Evolutionary conservation across 2,329 filamentous ascomycete genomes (phyloP).

Genomic region (Monosporascus sp.): DNA sequence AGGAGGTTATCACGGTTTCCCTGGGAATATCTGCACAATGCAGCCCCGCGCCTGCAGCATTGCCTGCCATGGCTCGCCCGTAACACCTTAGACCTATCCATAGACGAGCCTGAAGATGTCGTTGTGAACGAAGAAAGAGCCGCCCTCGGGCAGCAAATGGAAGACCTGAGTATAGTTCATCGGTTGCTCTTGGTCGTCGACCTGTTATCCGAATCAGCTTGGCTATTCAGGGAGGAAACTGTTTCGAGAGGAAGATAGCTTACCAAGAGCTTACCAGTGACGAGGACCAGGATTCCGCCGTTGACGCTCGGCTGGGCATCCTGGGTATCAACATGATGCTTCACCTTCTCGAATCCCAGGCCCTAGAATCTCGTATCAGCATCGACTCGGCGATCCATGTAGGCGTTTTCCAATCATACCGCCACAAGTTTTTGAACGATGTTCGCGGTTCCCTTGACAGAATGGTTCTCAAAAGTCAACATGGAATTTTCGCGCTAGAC

Average conservation of each 20-base stretch:
- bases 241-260: constrained; percentile 24
- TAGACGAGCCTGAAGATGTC: constrained; percentile 92
- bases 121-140: constrained; percentile 84
- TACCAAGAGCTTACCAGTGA: constrained; percentile 83
- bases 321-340: constrained; percentile 69
- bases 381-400: neutral
- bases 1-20: neutral
- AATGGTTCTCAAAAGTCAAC: constrained; percentile 81
- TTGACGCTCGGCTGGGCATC: constrained; percentile 75
- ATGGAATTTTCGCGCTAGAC: constrained; percentile 74
- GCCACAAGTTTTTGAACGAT: constrained; percentile 75
- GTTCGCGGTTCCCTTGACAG: constrained; percentile 53
- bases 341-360: constrained; percentile 50
- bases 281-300: constrained; percentile 75
- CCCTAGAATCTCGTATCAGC: constrained; percentile 7
- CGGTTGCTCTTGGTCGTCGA: constrained; percentile 77
- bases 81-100: constrained; percentile 31
- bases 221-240: neutral
- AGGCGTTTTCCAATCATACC: constrained; percentile 44
- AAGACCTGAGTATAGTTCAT: constrained; percentile 92
- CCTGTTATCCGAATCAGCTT: constrained; percentile 41
- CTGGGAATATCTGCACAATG: neutral
- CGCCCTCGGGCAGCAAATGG: constrained; percentile 68
- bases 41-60: neutral
- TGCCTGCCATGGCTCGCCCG: neutral